Conservation (phyloP, 495 filamentous ascomycete genomes). For the Aspergillus steynii region DNA sequence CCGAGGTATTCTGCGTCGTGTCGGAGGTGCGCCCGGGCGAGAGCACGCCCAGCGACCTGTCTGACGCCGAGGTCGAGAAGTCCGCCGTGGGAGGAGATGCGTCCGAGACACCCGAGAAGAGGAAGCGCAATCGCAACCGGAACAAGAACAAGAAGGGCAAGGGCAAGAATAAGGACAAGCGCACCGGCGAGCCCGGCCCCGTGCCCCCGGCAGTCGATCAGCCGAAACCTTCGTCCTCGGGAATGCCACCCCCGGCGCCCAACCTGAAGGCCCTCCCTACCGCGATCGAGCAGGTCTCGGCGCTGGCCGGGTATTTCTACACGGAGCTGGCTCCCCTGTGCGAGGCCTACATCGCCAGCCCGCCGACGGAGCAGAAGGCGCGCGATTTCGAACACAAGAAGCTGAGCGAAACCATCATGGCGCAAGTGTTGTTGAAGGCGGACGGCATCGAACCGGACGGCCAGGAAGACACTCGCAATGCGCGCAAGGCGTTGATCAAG, state of each 20-base stretch:
- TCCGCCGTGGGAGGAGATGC: constrained; percentile 25
- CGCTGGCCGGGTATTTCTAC: constrained; percentile 65
- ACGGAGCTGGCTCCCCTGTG: constrained; percentile 67
- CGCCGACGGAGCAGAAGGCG: constrained; percentile 71
- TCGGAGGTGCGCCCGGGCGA: constrained; percentile 51
- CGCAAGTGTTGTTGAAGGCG: constrained; percentile 79
- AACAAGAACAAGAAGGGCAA: constrained; percentile 46
- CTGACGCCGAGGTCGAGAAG: constrained; percentile 48
- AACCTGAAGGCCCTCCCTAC: constrained; percentile 37
- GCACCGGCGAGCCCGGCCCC: constrained; percentile 14
- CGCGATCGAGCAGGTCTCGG: constrained; percentile 70
- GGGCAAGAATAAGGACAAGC: constrained; percentile 24
- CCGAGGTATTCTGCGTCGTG: constrained; percentile 68
- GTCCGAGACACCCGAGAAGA: constrained; percentile 15
- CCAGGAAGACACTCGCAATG: constrained; percentile 61
- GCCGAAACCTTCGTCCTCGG: constrained; percentile 18
- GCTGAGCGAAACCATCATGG: constrained; percentile 79
- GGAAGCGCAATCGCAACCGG: constrained; percentile 44
- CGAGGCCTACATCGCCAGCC: constrained; percentile 58
- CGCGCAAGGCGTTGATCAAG: constrained; percentile 72
- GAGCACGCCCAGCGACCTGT: constrained; percentile 48
- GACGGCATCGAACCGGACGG: constrained; percentile 78
- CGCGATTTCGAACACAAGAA: constrained; percentile 76
- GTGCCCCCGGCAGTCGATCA: constrained; percentile 18
- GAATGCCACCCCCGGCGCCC: constrained; percentile 36